phyloP scores from a whole-genome alignment of 352 stramenopile species.

The Globisporangium abappressorium region DNA sequence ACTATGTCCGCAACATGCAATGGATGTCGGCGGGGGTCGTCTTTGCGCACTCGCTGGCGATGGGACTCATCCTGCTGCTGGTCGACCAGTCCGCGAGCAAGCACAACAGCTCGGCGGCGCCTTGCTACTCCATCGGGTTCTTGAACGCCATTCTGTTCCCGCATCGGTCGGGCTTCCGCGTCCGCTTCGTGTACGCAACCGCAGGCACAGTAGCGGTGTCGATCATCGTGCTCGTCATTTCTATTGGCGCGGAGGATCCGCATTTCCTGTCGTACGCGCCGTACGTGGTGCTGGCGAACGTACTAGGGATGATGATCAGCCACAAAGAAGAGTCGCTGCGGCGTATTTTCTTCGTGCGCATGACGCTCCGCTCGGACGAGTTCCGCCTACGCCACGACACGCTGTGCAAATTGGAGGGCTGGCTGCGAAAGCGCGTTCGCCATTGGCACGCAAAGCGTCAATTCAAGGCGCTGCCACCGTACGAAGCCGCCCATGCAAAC shows the following conservation, averaged over 20 bases:
- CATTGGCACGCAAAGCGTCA: background rate
- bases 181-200: background rate
- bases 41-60: constrained; percentile 30
- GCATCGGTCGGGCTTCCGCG: background rate
- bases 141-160: background rate
- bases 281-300: constrained; percentile 31
- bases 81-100: constrained; percentile 25
- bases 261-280: constrained; percentile 29
- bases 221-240: background rate
- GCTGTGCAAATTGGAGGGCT: background rate
- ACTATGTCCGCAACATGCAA: background rate
- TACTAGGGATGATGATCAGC: constrained; percentile 41
- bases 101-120: constrained; percentile 17
- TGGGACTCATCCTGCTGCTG: constrained; percentile 36
- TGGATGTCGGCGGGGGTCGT: constrained; percentile 16
- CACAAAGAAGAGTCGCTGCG: constrained; percentile 48
- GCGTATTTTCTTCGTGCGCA: constrained; percentile 33
- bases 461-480: background rate
- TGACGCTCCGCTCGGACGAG: background rate
- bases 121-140: background rate
- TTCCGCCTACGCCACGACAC: background rate
- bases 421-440: background rate
- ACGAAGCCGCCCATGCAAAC: background rate
- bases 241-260: constrained; percentile 8
- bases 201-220: background rate